phyloP scores from a whole-genome alignment of 2,329 filamentous ascomycete genomes.

The Cercospora zeina region DNA sequence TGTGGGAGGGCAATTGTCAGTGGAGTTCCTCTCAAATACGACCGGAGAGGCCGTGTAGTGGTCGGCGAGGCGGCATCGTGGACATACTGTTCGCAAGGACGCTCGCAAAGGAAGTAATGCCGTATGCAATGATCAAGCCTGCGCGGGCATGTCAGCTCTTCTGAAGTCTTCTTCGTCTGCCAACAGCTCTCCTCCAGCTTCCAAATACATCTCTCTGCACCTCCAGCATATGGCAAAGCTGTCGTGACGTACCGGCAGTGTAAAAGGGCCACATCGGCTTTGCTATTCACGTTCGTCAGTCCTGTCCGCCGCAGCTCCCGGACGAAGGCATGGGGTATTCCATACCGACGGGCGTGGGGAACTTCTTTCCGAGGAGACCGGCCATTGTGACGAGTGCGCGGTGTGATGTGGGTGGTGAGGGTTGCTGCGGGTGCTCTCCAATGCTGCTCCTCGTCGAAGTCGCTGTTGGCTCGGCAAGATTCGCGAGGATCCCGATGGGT shows the following conservation, averaged over 20 bases:
- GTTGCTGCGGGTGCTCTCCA: constrained; percentile 5
- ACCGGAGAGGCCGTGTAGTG: not conserved
- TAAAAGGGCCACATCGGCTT: constrained; percentile 92
- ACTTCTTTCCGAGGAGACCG: constrained; percentile 54
- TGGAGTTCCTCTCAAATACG: not conserved
- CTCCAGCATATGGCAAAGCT: not conserved
- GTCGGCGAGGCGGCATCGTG: not conserved
- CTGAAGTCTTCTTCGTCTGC: not conserved
- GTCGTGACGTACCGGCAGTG: constrained; percentile 70
- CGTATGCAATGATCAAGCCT: constrained; percentile 87
- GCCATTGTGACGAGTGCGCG: constrained; percentile 31
- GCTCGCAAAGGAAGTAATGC: constrained; percentile 80
- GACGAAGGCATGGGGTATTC: constrained; percentile 35
- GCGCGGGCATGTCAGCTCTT: constrained; percentile 28
- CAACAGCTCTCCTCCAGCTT: constrained; percentile 10
- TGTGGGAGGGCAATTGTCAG: constrained; percentile 44
- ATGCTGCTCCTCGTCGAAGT: constrained; percentile 16
- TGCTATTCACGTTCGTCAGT: constrained; percentile 57
- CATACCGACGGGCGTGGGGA: constrained; percentile 51
- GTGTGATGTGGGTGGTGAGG: constrained; percentile 4
- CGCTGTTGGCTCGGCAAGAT: constrained; percentile 4
- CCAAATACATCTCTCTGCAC: not conserved
- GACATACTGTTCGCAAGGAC: constrained; percentile 75
- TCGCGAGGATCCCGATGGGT: constrained; percentile 2
- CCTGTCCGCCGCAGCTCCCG: constrained; percentile 3